Base-by-base conservation (phyloP, 2,329 filamentous ascomycete species). In the Malbranchea zuffiana region DNA sequence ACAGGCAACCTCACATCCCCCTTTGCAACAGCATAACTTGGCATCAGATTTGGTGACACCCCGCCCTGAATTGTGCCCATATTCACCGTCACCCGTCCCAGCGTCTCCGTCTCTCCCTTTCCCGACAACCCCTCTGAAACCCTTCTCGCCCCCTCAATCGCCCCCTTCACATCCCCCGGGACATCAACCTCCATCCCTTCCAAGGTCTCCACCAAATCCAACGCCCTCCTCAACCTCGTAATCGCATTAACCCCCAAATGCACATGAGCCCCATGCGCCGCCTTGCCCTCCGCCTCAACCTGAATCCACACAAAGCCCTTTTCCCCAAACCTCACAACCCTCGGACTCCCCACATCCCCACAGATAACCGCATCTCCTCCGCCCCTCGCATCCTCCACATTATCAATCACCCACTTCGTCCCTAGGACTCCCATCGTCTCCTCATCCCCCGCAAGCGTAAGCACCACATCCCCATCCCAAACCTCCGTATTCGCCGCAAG, bases 351-450 rank as follows among this genome's bases (percentile, higher is more conserved):
- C 3, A 28, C 41, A 35, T 43, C 41, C 8, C 37, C 37, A 13
- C 41, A 43, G 8, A 43, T 32, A 37, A 43, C 35, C 12, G 31
- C 41, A 37, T 43, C 41, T n/a, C n/a, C n/a, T n/a, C n/a, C n/a
- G 5, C 37, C 41, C 12, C 12, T 37, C 5, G 34, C 33, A 3
- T 26, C 30, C 21, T 31, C 37, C 11, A 40, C 23, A 33, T 43
- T 37, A 32, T 40, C 41, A n/a, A 43, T 17, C 15, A 43, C 15
- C 37, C 37, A 40, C 30, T 40, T 40, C 17, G 37, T 32, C 3
- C 41, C 41, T 3, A 18, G n/a, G 10, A 12, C 29, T 0, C 41
- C 41, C 41, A 43, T 40, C 7, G 31, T 34, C 20, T 43, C 41
- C 30, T 40, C 41, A 19, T 43, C 41, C 6, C 41, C 41, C 7